Evolutionary conservation across 1,284 basidiomycete species (phyloP).

Genomic region (Moniliella sp.): DNA sequence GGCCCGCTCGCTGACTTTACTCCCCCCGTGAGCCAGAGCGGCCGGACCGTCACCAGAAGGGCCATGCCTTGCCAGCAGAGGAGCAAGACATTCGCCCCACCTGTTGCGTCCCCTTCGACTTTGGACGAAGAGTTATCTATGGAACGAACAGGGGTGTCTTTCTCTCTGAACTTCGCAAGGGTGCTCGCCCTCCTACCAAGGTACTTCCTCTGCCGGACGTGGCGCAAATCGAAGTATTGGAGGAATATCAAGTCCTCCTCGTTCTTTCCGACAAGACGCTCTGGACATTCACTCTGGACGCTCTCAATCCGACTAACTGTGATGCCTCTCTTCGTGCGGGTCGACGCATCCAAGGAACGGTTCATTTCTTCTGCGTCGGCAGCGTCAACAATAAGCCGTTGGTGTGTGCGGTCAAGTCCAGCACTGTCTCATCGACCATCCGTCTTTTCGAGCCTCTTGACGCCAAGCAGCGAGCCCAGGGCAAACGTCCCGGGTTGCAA

Average conservation of each 20-base stretch:
- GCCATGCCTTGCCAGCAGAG: too few species aligned
- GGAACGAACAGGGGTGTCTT: conserved; percentile 94
- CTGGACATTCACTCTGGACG: conserved; percentile 83
- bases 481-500: conserved; percentile 61
- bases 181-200: conserved; percentile 58
- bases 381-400: conserved; percentile 77
- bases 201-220: conserved; percentile 74
- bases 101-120: conserved; percentile 75
- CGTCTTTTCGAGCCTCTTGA: conserved; percentile 93
- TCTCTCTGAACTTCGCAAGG: conserved; percentile 57
- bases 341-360: conserved; percentile 78
- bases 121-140: conserved; percentile 70
- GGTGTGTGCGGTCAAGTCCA: conserved; percentile 90
- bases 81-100: too few species aligned
- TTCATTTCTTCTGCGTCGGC: conserved; percentile 91
- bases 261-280: conserved; percentile 75
- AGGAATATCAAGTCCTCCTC: conserved; percentile 83
- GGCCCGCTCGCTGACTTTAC: too few species aligned
- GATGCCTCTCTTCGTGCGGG: conserved; percentile 73
- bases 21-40: too few species aligned
- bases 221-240: conserved; percentile 80
- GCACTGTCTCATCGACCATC: conserved; percentile 81
- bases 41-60: too few species aligned
- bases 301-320: conserved; percentile 71
- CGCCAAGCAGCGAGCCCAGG: conserved; percentile 53